Percentiles rank a stretch among this genome's conserved stretches.
phyloP scores from a whole-genome alignment of 2,329 filamentous ascomycete genomes.

The Malbranchea cinnamomea region DNA sequence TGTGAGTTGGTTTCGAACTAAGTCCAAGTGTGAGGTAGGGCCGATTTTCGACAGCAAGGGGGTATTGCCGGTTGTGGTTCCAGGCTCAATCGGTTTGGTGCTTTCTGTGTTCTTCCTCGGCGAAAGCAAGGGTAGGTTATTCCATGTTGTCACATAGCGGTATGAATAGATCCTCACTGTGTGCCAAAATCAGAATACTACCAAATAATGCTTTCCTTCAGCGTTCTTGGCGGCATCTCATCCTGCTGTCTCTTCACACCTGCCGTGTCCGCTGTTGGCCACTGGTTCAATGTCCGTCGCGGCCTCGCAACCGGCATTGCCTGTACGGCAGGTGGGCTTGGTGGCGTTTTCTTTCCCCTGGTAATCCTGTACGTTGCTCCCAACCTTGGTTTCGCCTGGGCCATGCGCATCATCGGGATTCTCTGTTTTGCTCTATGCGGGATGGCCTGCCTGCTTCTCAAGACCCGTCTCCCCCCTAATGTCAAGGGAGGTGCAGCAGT shows the following conservation, averaged over 20 bases:
- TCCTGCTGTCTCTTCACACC: slow-evolving; percentile 19
- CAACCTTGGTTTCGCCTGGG: slow-evolving; percentile 16
- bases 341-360: slow-evolving; percentile 22
- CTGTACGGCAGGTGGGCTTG: slow-evolving; percentile 20
- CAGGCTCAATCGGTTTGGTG: slow-evolving; percentile 18
- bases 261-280: slow-evolving; percentile 17
- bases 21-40: slow-evolving; percentile 15
- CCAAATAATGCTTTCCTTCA: slow-evolving; percentile 23
- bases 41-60: slow-evolving; percentile 26
- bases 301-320: slow-evolving; percentile 22
- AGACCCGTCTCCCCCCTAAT: slow-evolving; percentile 12
- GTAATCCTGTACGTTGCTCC: slow-evolving; percentile 17
- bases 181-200: slow-evolving; percentile 17
- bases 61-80: slow-evolving; percentile 16
- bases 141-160: neutral
- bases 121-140: slow-evolving; percentile 13
- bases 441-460: slow-evolving; percentile 5
- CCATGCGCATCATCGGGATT: slow-evolving; percentile 11
- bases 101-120: slow-evolving; percentile 18
- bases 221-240: slow-evolving; percentile 20
- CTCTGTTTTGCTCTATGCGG: slow-evolving; percentile 6
- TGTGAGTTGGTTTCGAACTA: slow-evolving; percentile 9
- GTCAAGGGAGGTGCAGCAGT: slow-evolving; percentile 31
- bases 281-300: slow-evolving; percentile 21
- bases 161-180: neutral